A percentile compares a stretch with the other conserved stretches of the same genome.
Conservation (phyloP, 768 basidiomycete genomes). For the Psilocybe cyanescens region DNA sequence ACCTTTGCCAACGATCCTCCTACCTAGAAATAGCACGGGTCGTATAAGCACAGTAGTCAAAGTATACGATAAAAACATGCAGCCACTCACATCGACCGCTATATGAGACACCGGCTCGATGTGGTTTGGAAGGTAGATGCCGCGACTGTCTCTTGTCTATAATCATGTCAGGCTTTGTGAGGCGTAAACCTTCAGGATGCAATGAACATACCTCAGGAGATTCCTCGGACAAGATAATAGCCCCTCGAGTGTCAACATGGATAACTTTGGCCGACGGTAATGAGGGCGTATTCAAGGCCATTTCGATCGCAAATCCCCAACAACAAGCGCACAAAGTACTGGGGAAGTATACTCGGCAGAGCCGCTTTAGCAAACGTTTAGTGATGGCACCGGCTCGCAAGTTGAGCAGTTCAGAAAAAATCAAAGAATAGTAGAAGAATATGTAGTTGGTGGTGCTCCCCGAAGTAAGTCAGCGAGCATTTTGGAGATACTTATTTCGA, state of each 20-base stretch:
- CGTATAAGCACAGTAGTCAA: conserved; percentile 12
- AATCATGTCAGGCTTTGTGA: background rate
- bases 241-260: conserved; percentile 94
- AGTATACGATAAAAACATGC: background rate
- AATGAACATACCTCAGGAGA: conserved; percentile 80
- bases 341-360: background rate
- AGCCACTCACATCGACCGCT: conserved; percentile 84
- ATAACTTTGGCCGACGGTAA: conserved; percentile 86
- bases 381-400: background rate
- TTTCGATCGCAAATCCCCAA: background rate
- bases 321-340: background rate
- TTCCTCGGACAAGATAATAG: conserved; percentile 91
- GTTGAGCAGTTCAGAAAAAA: background rate
- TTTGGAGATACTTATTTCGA: background rate
- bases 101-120: conserved; percentile 98
- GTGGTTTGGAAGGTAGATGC: conserved; percentile 97
- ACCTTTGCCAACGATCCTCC: conserved; percentile 99
- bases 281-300: conserved; percentile 44
- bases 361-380: background rate
- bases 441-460: conserved; percentile 1
- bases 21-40: conserved; percentile 57
- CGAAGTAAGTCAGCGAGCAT: background rate
- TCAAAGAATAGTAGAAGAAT: background rate
- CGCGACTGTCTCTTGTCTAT: conserved; percentile 91
- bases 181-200: conserved; percentile 6